Percentiles rank a stretch among this genome's conserved stretches.
These are phyloP conservation scores for Phytophthora hybrid DNA, from an alignment of 352 stramenopile species.

Conservation along the genomic window DNA sequence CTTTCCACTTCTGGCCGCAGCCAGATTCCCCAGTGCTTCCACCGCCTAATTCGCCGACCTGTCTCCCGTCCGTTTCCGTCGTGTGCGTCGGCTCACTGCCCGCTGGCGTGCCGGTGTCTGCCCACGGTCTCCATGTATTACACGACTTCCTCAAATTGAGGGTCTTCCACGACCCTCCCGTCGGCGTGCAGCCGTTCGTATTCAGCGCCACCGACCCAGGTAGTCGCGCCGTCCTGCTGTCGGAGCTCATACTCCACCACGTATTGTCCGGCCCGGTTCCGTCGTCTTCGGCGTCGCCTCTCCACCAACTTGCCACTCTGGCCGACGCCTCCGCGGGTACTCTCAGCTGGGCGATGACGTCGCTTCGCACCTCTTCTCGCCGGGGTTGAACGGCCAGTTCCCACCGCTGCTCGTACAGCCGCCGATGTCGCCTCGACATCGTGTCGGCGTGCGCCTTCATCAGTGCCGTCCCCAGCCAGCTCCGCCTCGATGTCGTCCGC, in stretches of 20 bases:
- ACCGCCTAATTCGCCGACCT: too few relatives aligned
- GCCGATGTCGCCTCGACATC: not conserved
- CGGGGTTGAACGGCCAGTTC: not conserved
- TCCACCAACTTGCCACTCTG: not conserved
- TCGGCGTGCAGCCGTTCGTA: too few relatives aligned
- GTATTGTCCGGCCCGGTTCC: not conserved
- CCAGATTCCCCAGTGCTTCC: too few relatives aligned
- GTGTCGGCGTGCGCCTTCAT: not conserved
- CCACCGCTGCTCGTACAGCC: not conserved
- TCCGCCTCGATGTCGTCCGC: not conserved
- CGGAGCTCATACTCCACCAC: constrained; percentile 1
- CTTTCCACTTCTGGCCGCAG: too few relatives aligned
- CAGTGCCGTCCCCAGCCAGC: not conserved
- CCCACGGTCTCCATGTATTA: too few relatives aligned
- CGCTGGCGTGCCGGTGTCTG: too few relatives aligned
- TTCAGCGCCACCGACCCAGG: too few relatives aligned
- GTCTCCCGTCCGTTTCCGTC: too few relatives aligned
- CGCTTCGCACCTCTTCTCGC: not conserved
- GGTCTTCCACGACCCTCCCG: too few relatives aligned
- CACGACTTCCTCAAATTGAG: too few relatives aligned
- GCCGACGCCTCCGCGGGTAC: not conserved
- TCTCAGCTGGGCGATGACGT: not conserved
- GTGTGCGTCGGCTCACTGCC: too few relatives aligned
- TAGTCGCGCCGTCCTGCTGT: not conserved
- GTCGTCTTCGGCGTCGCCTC: not conserved